Evolutionary conservation across 2,329 filamentous ascomycete genomes (phyloP), one percentile per base, ranked within the genome.

Genomic region (Metarhizium sp.): DNA sequence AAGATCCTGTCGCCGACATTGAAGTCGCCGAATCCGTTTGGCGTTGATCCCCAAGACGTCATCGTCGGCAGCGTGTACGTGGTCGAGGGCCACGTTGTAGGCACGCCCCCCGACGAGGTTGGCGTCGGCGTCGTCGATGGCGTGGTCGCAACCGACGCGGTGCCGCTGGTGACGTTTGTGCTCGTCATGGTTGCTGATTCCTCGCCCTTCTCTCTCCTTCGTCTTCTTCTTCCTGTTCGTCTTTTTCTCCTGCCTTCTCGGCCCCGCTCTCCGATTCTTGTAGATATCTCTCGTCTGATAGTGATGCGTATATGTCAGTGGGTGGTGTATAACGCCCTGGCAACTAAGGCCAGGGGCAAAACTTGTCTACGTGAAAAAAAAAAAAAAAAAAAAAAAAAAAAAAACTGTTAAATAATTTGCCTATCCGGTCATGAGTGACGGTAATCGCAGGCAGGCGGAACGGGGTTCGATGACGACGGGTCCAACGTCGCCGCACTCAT

Each of bases 1-100:
- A 67, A 59, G 54, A 68, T 63, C 32, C 64, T 62, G 36, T 64
- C 59, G 25, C 61, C 60, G 45, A 68, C 30, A 51, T 67, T 62
- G 43, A 62, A 55, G 47, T 63, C 63, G 7, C 61, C 58, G n/a
- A 60, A 56, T 49, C 60, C 58, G 30, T 53, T 36, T 5, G 51
- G 51, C 36, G 50, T 42, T 3, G 38, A 32, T 14, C 30, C 53
- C 53, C 48, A 55, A 13, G 49, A 47, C 32, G 53, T 68, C 30
- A 54, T 3, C 4, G 48, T 47, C n/a, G 57, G 55, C 13, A 57
- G 29, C 30, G 50, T 47, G 34, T 52, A 55, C 6, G 53, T 51
- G 14, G 53, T 55, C n/a, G 48, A 29, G 6, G 53, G 50, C 25
- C 42, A 55, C n/a, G 47, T 55, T 18, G 53, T 55, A 8, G 32